Base-by-base conservation (phyloP, 495 filamentous ascomycete species). In the Bathelium albidoporum region DNA sequence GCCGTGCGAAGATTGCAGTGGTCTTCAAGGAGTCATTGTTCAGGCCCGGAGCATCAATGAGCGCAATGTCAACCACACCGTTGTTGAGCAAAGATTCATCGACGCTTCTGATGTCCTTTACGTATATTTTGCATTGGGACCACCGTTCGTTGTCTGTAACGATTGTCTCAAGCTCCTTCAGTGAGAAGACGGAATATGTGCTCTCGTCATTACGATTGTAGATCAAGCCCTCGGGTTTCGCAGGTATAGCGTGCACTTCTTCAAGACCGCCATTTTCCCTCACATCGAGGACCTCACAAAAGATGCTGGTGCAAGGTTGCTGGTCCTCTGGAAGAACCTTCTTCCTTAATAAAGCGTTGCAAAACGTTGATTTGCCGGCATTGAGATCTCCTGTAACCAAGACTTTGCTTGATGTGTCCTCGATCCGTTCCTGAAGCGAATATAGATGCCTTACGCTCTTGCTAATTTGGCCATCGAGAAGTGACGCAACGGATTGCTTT, bases 221-320 rank as follows among this genome's bases (percentile, higher is more conserved):
- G 34, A 78, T 71, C 12, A 76, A 69, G 59, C 93, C 85, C 70
- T 86, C 60, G 12, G 71, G 65, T 32, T 66, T 70, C 39, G 72
- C 91, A 72, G 91, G 91, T 10, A 98, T 86, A 2, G 94, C 94
- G 71, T 98, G 94, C 11, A 97, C 92, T 73, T 98, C 94, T 73
- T 98, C 94, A 14, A 96, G 69, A 3, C 90, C 89, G 52, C 82
- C 84, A 68, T 98, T 98, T 70, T 96, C 91, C 62, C 90, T 81
- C 22, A 89, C 87, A 76, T 97, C 91, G 45, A 98, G 78, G 2
- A 98, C 94, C 73, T 98, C 94, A 72, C 95, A 97, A 77, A 98
- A 98, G 62, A 97, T 95, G 73, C 89, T 94, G 4, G 94, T 98
- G 76, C 95, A 97, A n/a, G 94, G 94, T 69, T 96, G 94, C 72